Percentiles rank a stretch among this genome's conserved stretches.
Evolutionary conservation across 169 alveolate species (phyloP).

Genomic region (Cyclospora cayetanensis): DNA sequence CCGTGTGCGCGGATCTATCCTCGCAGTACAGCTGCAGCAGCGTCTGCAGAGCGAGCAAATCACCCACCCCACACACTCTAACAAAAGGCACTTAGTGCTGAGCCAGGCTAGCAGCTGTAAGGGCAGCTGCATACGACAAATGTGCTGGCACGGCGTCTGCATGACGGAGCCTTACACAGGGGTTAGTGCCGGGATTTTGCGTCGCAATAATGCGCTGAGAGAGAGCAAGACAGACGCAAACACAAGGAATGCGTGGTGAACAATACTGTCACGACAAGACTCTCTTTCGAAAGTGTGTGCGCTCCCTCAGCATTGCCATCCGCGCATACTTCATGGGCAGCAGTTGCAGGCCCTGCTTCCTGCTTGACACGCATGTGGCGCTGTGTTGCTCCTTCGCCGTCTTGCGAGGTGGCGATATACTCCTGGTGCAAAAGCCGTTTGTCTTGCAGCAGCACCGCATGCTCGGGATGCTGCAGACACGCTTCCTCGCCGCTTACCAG

Average conservation of each 20-base stretch:
- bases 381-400: too few relatives aligned
- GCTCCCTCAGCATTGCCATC: too few relatives aligned
- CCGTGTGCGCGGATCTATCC: conserved; percentile 44
- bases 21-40: conserved; percentile 47
- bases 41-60: neutral
- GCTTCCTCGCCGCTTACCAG: too few relatives aligned
- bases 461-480: too few relatives aligned
- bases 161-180: neutral
- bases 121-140: neutral
- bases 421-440: too few relatives aligned
- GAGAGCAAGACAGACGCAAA: neutral
- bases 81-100: neutral
- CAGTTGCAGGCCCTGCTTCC: neutral
- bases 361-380: neutral
- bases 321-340: neutral
- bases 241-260: too few relatives aligned
- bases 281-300: too few relatives aligned
- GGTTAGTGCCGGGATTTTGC: conserved; percentile 36
- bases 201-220: neutral
- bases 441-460: too few relatives aligned
- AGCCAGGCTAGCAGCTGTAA: neutral
- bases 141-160: neutral
- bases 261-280: neutral
- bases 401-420: too few relatives aligned
- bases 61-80: neutral